These are phyloP conservation scores for Lipomyces oligophaga DNA, from an alignment of 805 yeast genomes.

Conservation along the genomic window DNA sequence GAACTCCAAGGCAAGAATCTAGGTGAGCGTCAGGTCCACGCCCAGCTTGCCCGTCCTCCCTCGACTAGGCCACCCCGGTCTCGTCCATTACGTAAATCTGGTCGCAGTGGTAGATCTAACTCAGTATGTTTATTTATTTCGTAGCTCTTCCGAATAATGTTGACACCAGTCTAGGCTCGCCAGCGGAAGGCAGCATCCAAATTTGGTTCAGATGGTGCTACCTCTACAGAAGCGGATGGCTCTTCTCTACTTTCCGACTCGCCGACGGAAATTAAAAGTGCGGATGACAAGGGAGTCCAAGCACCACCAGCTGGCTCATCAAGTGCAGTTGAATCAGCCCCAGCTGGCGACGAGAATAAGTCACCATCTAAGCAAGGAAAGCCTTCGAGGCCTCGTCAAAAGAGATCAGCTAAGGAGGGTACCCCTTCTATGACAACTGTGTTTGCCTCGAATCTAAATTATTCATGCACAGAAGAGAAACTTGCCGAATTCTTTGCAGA, in stretches of 20 bases:
- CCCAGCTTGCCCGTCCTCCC: constrained; percentile 27
- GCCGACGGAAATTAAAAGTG: too few relatives aligned
- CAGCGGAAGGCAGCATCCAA: too few relatives aligned
- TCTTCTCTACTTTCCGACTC: too few relatives aligned
- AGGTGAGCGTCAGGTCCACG: constrained; percentile 31
- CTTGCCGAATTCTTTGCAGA: constrained; percentile 34
- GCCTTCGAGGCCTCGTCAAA: constrained; percentile 14
- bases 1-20: constrained; percentile 41
- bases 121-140: constrained; percentile 1
- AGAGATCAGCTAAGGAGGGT: constrained; percentile 45
- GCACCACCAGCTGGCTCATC: background rate
- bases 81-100: constrained; percentile 5
- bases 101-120: background rate
- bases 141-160: background rate
- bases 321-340: background rate
- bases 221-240: background rate
- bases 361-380: constrained; percentile 6
- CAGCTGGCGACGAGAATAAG: constrained; percentile 7
- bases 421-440: constrained; percentile 55
- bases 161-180: too few relatives aligned
- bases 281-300: background rate
- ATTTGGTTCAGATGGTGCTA: too few relatives aligned
- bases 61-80: constrained; percentile 11
- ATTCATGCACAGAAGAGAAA: constrained; percentile 36
- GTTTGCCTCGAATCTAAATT: constrained; percentile 59